phyloP scores from a whole-genome alignment of 2,329 filamentous ascomycete species.

The Diaporthe vexans region DNA sequence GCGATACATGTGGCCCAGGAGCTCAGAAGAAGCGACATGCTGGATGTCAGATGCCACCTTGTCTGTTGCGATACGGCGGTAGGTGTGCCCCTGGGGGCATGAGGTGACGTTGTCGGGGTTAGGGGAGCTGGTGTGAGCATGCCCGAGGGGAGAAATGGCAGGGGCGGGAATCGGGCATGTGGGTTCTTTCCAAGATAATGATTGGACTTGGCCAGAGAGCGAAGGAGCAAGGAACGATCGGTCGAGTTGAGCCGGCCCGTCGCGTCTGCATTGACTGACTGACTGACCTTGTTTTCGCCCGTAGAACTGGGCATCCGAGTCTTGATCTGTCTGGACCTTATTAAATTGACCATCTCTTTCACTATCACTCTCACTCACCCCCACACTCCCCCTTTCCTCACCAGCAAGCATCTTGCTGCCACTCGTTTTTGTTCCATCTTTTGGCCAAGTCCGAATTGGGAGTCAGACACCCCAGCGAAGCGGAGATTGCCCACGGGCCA shows the following conservation, averaged over 20 bases:
- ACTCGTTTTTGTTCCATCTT: constrained; percentile 15
- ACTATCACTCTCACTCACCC: not conserved
- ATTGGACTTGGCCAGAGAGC: constrained; percentile 12
- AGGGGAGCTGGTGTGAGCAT: not conserved
- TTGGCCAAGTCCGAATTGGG: not conserved
- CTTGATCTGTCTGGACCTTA: not conserved
- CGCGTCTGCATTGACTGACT: constrained; percentile 6
- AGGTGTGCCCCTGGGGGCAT: too few species aligned
- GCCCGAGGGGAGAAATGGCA: not conserved
- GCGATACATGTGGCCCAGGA: too few species aligned
- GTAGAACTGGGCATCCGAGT: not conserved
- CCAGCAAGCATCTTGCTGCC: not conserved
- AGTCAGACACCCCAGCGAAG: not conserved
- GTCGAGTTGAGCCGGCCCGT: not conserved
- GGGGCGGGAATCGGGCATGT: constrained; percentile 6
- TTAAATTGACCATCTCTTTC: not conserved
- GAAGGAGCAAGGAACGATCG: constrained; percentile 13
- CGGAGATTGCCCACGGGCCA: constrained; percentile 26
- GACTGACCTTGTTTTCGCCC: constrained; percentile 12
- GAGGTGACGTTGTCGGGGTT: constrained; percentile 22
- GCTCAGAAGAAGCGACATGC: too few species aligned
- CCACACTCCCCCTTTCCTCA: not conserved
- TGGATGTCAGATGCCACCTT: too few species aligned
- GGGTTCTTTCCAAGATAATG: not conserved
- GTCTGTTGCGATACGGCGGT: too few species aligned